Evolutionary conservation across 179 eudicot genomes (phyloP), one percentile per base, ranked within the genome.

Genomic region (Nepenthes alata): DNA sequence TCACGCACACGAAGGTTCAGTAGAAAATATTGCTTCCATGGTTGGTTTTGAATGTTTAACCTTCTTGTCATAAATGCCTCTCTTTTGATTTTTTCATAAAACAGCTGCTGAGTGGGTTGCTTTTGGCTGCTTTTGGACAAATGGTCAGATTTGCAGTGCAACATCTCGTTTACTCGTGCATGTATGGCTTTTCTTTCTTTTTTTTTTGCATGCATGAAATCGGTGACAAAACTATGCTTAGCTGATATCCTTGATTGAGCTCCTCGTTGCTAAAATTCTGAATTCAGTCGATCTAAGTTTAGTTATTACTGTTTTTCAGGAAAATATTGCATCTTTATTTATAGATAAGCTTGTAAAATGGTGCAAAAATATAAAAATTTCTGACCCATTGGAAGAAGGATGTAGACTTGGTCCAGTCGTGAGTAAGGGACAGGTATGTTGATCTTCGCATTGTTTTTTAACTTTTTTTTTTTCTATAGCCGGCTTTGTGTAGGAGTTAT

Each of bases 81-180:
- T 9, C 60, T n/a, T 55, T 54, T 69, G 37, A 1, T 25, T 25
- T 25, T 25, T 25, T 25, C 25, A 64, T 54, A 67, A 49, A 47
- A 70, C 89, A 94, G 97, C 97, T 80, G 99, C 84, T 70, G 99
- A 94, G 71, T 94, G 97, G 99, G 70, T 88, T 60, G 73, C 79
- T 45, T 90, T 90, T 75, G 99, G 99, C 56, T 84, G 97, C 82
- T 90, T 94, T 71, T 94, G 99, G 99, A 94, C 97, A 68, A 94
- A 94, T 75, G 99, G 99, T 64, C 99, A 94, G 74, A 94, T 94
- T 53, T 94, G 99, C 77, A 90, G 99, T 78, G 97, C 99, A 53
- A 94, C 99, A 36, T 94, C 99, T 60, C 93, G 99, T 55, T 84
- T 94, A 66, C 53, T 94, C 50, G 87, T 94, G 57, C 99, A 94